phyloP scores from a whole-genome alignment of 1,284 basidiomycete genomes.

The Meripilus lineatus region DNA sequence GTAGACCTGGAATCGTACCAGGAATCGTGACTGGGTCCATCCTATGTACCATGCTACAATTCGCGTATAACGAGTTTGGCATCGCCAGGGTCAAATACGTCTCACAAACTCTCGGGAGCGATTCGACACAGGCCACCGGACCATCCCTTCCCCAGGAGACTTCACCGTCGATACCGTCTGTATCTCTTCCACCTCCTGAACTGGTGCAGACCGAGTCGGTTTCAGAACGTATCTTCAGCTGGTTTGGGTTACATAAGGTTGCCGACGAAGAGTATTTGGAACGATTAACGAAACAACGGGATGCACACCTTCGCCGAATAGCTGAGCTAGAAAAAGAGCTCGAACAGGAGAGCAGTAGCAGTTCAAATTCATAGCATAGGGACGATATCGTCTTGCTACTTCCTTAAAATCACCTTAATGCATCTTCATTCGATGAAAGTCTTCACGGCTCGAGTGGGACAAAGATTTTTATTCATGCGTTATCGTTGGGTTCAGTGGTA shows the following conservation, averaged over 20 bases:
- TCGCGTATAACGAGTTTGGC: conserved; percentile 58
- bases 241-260: conserved; percentile 47
- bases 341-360: conserved; percentile 12
- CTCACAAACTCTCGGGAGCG: conserved; percentile 29
- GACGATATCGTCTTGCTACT: too few relatives aligned
- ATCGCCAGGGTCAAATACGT: conserved; percentile 53
- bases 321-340: conserved; percentile 46
- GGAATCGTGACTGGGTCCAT: conserved; percentile 52
- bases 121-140: conserved; percentile 9
- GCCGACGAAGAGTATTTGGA: conserved; percentile 62
- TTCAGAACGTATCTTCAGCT: conserved; percentile 32
- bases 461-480: too few relatives aligned
- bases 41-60: conserved; percentile 54
- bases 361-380: too few relatives aligned
- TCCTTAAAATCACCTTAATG: too few relatives aligned
- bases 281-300: conserved; percentile 48
- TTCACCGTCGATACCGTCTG: too few relatives aligned
- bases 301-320: conserved; percentile 47
- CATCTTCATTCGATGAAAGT: too few relatives aligned
- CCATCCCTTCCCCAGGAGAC: background rate
- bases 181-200: background rate
- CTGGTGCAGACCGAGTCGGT: conserved; percentile 15
- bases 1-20: conserved; percentile 37
- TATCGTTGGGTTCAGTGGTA: too few relatives aligned
- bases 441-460: too few relatives aligned